phyloP scores from a whole-genome alignment of 2,329 filamentous ascomycete genomes.

The Phialophora expanda region DNA sequence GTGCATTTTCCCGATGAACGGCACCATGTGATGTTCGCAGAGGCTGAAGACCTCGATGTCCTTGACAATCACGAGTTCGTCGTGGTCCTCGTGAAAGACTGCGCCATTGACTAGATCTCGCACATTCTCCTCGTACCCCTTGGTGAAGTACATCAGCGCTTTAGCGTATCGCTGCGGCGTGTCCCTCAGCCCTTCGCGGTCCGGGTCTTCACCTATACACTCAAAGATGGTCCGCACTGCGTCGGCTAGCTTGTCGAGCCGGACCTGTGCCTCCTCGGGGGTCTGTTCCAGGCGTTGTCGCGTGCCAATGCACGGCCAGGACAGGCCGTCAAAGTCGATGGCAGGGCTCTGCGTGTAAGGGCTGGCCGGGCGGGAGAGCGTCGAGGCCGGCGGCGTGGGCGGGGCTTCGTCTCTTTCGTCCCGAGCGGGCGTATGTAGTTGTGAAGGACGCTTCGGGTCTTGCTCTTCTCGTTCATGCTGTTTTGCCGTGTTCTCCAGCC shows the following conservation, averaged over 20 bases:
- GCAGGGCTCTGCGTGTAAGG: conserved; percentile 57
- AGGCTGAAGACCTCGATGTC: conserved; percentile 94
- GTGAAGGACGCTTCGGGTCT: conserved; percentile 26
- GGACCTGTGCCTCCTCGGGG: conserved; percentile 62
- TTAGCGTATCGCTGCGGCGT: conserved; percentile 89
- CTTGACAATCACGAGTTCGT: conserved; percentile 96
- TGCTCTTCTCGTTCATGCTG: conserved; percentile 9
- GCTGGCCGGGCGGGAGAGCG: conserved; percentile 56
- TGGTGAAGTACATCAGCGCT: conserved; percentile 93
- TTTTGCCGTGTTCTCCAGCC: conserved; percentile 32
- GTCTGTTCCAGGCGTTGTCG: conserved; percentile 61
- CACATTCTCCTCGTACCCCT: conserved; percentile 95
- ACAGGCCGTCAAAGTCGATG: conserved; percentile 59
- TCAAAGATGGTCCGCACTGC: conserved; percentile 68
- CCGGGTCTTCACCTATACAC: conserved; percentile 69
- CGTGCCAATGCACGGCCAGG: conserved; percentile 58
- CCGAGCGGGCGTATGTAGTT: conserved; percentile 56
- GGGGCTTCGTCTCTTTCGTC: conserved; percentile 59
- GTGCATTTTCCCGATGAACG: conserved; percentile 98
- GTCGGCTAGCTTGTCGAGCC: conserved; percentile 65
- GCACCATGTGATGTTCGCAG: conserved; percentile 96
- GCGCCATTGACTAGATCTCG: conserved; percentile 89
- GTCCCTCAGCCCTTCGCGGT: conserved; percentile 66
- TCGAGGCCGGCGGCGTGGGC: conserved; percentile 59
- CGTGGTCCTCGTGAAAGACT: conserved; percentile 94